Conservation (phyloP, 495 filamentous ascomycete genomes). For the Amniculicola lignicola region DNA sequence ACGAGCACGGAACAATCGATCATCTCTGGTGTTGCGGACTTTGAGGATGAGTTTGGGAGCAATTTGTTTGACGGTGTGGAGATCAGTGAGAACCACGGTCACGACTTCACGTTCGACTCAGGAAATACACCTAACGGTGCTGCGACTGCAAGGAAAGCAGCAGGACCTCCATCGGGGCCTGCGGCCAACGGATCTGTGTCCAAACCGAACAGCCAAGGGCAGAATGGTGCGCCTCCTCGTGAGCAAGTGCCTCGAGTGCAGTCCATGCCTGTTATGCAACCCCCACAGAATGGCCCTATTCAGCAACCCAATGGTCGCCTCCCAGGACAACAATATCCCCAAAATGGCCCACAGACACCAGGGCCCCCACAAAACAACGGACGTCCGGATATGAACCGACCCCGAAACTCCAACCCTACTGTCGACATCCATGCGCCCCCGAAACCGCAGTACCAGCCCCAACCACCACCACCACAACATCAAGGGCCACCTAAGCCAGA, state of each 20-base stretch:
- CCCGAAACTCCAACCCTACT: conserved; percentile 21
- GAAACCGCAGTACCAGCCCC: conserved; percentile 11
- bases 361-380: conserved; percentile 3
- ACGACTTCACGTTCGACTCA: conserved; percentile 28
- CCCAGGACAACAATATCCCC: conserved; percentile 18
- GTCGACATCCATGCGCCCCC: conserved; percentile 22
- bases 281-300: conserved; percentile 22
- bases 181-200: conserved; percentile 9
- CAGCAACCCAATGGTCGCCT: conserved; percentile 34
- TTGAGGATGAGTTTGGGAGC: conserved; percentile 66
- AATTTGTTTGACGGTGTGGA: conserved; percentile 43
- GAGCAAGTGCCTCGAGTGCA: conserved; percentile 33
- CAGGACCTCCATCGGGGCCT: conserved; percentile 3
- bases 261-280: conserved; percentile 36
- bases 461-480: conserved; percentile 1
- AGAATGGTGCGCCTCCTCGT: conserved; percentile 11
- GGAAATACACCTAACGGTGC: background rate
- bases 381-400: conserved; percentile 9
- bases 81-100: conserved; percentile 26
- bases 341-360: conserved; percentile 30
- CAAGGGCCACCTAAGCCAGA: conserved; percentile 6
- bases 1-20: conserved; percentile 27
- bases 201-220: conserved; percentile 21
- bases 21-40: conserved; percentile 30
- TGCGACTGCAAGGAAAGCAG: conserved; percentile 4